Conservation (phyloP, 352 stramenopile species). For the Globisporangium heterothallicum region DNA sequence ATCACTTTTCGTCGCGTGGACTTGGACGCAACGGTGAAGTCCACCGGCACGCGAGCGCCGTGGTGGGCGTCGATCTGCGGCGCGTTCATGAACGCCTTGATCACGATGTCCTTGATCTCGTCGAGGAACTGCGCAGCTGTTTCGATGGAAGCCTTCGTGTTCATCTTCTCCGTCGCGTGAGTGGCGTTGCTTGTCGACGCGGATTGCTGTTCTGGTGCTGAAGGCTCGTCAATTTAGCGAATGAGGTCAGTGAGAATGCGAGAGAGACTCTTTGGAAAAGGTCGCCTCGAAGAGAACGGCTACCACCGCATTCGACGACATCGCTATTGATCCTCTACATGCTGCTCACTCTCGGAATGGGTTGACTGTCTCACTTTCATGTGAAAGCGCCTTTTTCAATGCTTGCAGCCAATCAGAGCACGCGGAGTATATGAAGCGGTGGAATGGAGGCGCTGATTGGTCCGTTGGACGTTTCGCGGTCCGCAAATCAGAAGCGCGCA, state of each 20-base stretch:
- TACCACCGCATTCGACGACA: background rate
- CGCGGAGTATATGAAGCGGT: background rate
- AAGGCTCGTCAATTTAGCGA: conserved; percentile 2
- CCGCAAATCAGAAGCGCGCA: conserved; percentile 2
- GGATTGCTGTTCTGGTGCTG: conserved; percentile 9
- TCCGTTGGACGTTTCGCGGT: background rate
- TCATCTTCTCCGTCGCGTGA: background rate
- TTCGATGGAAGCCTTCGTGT: conserved; percentile 10
- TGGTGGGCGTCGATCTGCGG: conserved; percentile 68
- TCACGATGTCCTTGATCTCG: conserved; percentile 43
- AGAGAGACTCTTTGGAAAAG: background rate
- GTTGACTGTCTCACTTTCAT: conserved; percentile 7
- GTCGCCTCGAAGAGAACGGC: background rate
- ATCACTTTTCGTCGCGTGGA: conserved; percentile 37
- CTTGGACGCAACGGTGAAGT: conserved; percentile 44
- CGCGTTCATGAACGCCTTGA: conserved; percentile 73
- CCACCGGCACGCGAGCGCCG: conserved; percentile 52
- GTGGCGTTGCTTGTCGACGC: background rate
- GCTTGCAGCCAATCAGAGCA: background rate
- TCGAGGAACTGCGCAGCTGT: conserved; percentile 33
- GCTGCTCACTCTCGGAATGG: background rate
- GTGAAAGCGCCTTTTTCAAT: background rate
- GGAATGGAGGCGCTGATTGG: background rate
- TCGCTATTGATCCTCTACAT: no score
- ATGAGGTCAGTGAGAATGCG: conserved; percentile 3